These are phyloP conservation scores for Phytophthora fragariaefolia DNA, from an alignment of 352 stramenopile genomes.

Conservation along the genomic window DNA sequence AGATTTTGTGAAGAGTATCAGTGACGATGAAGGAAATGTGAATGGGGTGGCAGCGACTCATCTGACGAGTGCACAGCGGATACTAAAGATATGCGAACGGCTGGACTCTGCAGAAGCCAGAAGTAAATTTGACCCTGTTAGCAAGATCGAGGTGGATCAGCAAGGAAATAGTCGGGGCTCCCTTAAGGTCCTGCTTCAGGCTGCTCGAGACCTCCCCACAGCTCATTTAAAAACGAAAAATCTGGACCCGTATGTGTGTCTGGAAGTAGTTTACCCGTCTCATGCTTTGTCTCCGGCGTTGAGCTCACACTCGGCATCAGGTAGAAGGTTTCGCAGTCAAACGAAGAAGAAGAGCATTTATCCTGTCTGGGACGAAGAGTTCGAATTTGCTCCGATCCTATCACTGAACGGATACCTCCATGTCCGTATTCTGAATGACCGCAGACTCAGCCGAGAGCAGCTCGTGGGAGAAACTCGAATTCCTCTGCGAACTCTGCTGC, in stretches of 20 bases:
- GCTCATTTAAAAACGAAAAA: conserved; percentile 75
- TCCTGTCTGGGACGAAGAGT: conserved; percentile 82
- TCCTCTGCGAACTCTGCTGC: conserved; percentile 58
- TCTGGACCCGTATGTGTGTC: conserved; percentile 67
- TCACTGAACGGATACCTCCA: conserved; percentile 71
- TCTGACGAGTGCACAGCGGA: conserved; percentile 46
- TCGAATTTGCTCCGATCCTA: conserved; percentile 66
- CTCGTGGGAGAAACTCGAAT: conserved; percentile 75
- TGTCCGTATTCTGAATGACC: conserved; percentile 75
- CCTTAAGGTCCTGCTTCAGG: conserved; percentile 61
- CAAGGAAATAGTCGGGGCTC: conserved; percentile 56
- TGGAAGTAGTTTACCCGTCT: conserved; percentile 69
- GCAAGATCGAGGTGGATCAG: conserved; percentile 68
- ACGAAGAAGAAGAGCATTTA: conserved; percentile 82
- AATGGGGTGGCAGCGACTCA: conserved; percentile 18
- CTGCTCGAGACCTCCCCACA: conserved; percentile 62
- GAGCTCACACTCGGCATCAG: conserved; percentile 12
- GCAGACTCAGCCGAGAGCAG: conserved; percentile 68
- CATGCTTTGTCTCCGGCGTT: conserved; percentile 25
- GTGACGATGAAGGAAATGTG: conserved; percentile 8
- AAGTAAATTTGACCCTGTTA: conserved; percentile 54
- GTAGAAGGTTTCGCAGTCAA: conserved; percentile 53
- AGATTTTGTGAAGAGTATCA: conserved; percentile 27
- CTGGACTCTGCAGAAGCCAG: conserved; percentile 52
- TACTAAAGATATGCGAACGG: conserved; percentile 66